Evolutionary conservation across 2,329 filamentous ascomycete genomes (phyloP), one percentile per base, ranked within the genome.

Genomic region (Fusarium sp.): DNA sequence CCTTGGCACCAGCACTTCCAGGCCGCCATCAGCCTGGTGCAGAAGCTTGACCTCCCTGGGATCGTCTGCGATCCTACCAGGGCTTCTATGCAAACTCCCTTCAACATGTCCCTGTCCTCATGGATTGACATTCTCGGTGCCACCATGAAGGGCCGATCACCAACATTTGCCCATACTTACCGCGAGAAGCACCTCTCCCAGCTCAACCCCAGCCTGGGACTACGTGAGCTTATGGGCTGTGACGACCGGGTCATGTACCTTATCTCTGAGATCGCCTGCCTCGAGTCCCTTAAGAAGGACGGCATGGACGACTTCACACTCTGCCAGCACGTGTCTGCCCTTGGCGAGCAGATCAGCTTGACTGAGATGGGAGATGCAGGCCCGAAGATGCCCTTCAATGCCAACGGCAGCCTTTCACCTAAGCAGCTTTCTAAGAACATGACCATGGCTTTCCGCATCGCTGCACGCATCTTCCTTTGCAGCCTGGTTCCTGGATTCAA

Each of bases 101-200:
- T 97, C 87, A 97, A 94, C 85, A 97, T 97, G 94, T 94, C 93
- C 2, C 83, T 97, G 67, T 91, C 93, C 7, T 86, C 94, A 11
- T 98, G 96, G 96, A 97, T 98, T 75, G 96, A 99, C 79, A 97
- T 99, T 71, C 88, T 98, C 33, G 96, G 96, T 67, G 90, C 94
- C 3, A 97, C 94, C 11, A 97, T 99, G 90, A 87, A 92, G 66
- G 94, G 94, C 33, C 88, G 89, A 57, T 91, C 93, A 11, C 96
- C 96, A 9, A 87, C 88, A 10, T 98, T 97, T 75, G 94, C 96
- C 6, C 92, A 97, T 81, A 93, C 92, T n/a, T 99, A 98, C 81
- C 90, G 96, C 49, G 91, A 96, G 78, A 97, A 97, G 85, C 93
- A 97, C 78, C 87, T 97, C 51, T 92, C 92, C 11, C 78, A 81